Evolutionary conservation across 2,329 filamentous ascomycete genomes (phyloP), one percentile per base, ranked within the genome.

Genomic region (Xylariaceae sp.): DNA sequence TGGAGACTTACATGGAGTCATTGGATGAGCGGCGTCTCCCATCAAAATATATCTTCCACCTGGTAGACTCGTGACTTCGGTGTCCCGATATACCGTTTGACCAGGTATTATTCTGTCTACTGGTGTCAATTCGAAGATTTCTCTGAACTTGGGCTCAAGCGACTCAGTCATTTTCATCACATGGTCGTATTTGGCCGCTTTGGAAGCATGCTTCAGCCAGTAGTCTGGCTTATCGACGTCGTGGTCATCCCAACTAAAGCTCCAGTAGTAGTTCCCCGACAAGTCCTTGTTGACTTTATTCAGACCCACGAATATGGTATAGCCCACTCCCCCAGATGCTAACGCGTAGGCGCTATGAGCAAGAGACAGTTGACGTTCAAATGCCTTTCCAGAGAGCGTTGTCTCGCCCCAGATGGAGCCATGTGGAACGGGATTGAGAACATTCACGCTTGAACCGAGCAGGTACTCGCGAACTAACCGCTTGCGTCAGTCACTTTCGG

Each of bases 151-250:
- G 1, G 62, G 59, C 2, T 65, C 60, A 11, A 68, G 45, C n/a
- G 21, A 28, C 28, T 57, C 44, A 2, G 53, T 60, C 1, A 34
- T 53, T 26, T 62, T 37, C 16, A 60, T 19, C 8, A 58, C 61
- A 29, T 60, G 73, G 0, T 83, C 84, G 1, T 88, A 76, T 21
- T 87, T 82, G 61, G 82, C 84, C 62, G 73, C 70, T 6, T 69
- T 68, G 6, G 89, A 79, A 43, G 66, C 61, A 7, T 59, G 36
- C 65, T 83, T 81, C 0, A 93, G 92, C 87, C 91, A 98, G 14
- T 91, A 89, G 56, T 95, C 90, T 74, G 96, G 91, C 69, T 90
- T 91, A 76, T 85, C 87, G 61, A 96, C 79, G 7, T 88, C 84
- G 69, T 96, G 92, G 48, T 69, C 62, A 7, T 53, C 24, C 19